Base-by-base conservation (phyloP, 495 filamentous ascomycete species). In the Podospora anserina region DNA sequence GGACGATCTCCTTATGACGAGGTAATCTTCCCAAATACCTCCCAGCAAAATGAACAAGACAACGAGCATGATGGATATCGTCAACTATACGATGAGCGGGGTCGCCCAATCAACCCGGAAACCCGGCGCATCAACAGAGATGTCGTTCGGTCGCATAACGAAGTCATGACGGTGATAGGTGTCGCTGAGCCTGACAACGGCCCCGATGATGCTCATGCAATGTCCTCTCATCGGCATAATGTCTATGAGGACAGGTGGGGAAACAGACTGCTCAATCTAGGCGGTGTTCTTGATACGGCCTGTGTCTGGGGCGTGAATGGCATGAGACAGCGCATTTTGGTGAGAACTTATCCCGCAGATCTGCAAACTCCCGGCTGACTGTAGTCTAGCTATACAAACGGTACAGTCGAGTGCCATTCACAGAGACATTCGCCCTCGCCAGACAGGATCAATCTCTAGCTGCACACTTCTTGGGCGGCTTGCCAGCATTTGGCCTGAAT, bases 1-100 rank as follows among this genome's bases (percentile, higher is more conserved):
- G 90, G 90, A 66, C 86, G 90, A 16, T 91, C 89, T 9, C 89
- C 89, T 61, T 92, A 91, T 67, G 89, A 92, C 71, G 82, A 86
- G 63, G 86, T 88, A 16, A 82, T 88, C 64, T 66, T 72, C 55
- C 76, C 76, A 76, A 77, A 74, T 73, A 77, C 81, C 0, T 71
- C 83, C 68, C 39, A 49, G 39, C 39, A 49, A 5, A 16, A 49
- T 13, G 39, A 49, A 11, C 77, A 76, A 28, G 83, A 87, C 68
- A 74, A 72, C 53, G 85, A 83, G 6, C 28, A 19, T 4, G 6
- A 63, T 70, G 82, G 75, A 32, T 80, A 74, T 5, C 66, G 78
- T 32, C 90, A 92, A 78, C 79, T 86, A 58, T 92, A 91, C 76
- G 90, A 92, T 77, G 83, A 85, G n/a, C 83, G 86, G 65, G 91